Conservation (phyloP, 805 yeast genomes). For the Suhomyces sp. region DNA sequence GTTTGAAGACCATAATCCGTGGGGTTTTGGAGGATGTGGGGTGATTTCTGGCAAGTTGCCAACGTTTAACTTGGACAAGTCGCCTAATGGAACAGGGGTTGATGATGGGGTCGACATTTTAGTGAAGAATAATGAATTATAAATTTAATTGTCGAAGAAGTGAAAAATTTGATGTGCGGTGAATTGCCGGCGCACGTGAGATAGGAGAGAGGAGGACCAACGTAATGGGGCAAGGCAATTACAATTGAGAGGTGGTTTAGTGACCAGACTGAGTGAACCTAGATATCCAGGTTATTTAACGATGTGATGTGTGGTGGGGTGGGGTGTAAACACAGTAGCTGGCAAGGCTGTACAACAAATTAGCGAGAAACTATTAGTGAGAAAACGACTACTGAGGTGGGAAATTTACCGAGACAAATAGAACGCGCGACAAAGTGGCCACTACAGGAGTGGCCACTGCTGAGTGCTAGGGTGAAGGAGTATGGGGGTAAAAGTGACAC, state of each 20-base stretch:
- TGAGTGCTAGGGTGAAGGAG: background rate
- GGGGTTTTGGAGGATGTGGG: constrained; percentile 49
- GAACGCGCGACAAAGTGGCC: background rate
- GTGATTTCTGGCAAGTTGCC: constrained; percentile 60
- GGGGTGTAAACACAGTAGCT: background rate
- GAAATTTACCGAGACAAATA: background rate
- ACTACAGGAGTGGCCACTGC: background rate
- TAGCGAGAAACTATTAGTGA: background rate
- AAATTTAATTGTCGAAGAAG: background rate
- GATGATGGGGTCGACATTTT: constrained; percentile 26
- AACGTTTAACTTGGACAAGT: constrained; percentile 53
- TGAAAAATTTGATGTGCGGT: background rate
- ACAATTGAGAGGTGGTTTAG: background rate
- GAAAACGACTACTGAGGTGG: background rate
- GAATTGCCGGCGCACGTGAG: constrained; percentile 3
- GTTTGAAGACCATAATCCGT: constrained; percentile 74
- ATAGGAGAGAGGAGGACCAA: background rate
- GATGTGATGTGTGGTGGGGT: background rate
- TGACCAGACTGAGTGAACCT: too few relatives aligned
- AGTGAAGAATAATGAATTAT: background rate
- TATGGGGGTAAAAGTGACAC: background rate
- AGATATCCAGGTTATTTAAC: too few relatives aligned
- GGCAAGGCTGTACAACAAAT: background rate
- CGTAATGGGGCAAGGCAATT: background rate
- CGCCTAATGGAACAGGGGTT: constrained; percentile 54